phyloP scores from a whole-genome alignment of 805 yeast species.

The Candida alai region DNA sequence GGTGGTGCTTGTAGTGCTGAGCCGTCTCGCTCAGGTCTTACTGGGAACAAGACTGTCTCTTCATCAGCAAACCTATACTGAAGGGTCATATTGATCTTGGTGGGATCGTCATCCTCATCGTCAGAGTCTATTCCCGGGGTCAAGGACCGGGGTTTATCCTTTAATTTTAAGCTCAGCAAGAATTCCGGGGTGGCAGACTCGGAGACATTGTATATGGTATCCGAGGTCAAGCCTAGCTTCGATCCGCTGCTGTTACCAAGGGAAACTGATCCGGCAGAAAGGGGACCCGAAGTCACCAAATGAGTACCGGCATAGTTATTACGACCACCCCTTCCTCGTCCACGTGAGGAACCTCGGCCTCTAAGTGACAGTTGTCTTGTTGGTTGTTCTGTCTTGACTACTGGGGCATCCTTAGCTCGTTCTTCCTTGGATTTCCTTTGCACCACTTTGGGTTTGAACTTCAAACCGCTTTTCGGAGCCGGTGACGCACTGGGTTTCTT shows the following conservation, averaged over 20 bases:
- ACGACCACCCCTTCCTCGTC: constrained; percentile 35
- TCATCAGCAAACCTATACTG: constrained; percentile 49
- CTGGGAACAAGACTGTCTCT: constrained; percentile 63
- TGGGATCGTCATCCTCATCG: constrained; percentile 37
- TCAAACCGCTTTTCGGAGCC: constrained; percentile 49
- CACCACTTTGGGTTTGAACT: constrained; percentile 84
- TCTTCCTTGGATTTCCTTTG: constrained; percentile 82
- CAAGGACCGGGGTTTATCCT: constrained; percentile 16
- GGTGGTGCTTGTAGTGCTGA: constrained; percentile 8
- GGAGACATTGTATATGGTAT: constrained; percentile 24
- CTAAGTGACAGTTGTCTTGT: constrained; percentile 18
- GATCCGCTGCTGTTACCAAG: constrained; percentile 29
- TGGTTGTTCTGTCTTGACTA: constrained; percentile 33
- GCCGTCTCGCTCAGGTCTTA: constrained; percentile 54
- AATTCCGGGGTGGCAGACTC: constrained; percentile 41
- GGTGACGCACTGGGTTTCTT: constrained; percentile 22
- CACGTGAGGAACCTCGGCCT: constrained; percentile 28
- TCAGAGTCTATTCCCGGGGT: constrained; percentile 20
- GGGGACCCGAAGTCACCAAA: constrained; percentile 68
- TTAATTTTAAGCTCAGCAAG: constrained; percentile 31
- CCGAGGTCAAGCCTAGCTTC: constrained; percentile 25
- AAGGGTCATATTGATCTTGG: constrained; percentile 61
- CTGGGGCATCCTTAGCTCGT: constrained; percentile 72
- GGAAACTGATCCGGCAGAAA: constrained; percentile 60
- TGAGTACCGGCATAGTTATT: constrained; percentile 50